These are phyloP conservation scores for Arabidopsis lyrata DNA, from an alignment of 441 rosid species.

Conservation along the genomic window DNA sequence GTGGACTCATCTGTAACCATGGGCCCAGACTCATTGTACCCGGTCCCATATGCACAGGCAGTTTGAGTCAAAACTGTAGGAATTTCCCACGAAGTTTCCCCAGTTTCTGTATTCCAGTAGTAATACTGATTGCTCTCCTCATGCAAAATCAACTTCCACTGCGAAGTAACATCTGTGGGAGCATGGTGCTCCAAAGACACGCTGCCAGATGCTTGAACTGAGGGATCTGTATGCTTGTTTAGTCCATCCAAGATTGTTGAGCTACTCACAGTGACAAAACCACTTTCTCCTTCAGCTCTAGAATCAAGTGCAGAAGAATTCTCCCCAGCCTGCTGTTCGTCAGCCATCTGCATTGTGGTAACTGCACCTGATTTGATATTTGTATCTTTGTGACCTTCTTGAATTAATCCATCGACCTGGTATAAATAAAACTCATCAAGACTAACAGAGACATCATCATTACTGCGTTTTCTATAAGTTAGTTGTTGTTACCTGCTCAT, in stretches of 20 bases:
- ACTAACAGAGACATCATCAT: slow-evolving; percentile 26
- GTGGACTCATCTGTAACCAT: slow-evolving; percentile 42
- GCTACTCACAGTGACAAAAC: slow-evolving; percentile 47
- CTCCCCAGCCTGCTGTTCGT: slow-evolving; percentile 45
- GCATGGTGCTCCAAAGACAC: slow-evolving; percentile 56
- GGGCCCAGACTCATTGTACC: slow-evolving; percentile 46
- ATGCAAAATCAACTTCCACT: slow-evolving; percentile 92
- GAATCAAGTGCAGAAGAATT: slow-evolving; percentile 46
- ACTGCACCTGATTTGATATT: slow-evolving; percentile 48
- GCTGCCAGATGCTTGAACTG: slow-evolving; percentile 49
- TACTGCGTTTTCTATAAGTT: background rate
- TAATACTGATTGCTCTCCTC: slow-evolving; percentile 91
- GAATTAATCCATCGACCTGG: slow-evolving; percentile 54
- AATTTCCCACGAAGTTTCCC: slow-evolving; percentile 97
- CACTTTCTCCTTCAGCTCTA: slow-evolving; percentile 44
- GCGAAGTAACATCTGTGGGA: slow-evolving; percentile 58
- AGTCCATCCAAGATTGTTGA: slow-evolving; percentile 44
- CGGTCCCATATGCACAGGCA: slow-evolving; percentile 47
- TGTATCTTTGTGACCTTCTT: slow-evolving; percentile 47
- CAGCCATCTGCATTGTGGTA: slow-evolving; percentile 41
- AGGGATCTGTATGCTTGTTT: slow-evolving; percentile 48
- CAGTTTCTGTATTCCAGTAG: slow-evolving; percentile 96
- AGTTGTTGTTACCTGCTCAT: slow-evolving; percentile 60
- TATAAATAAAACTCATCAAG: slow-evolving; percentile 35
- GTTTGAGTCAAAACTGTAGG: slow-evolving; percentile 63